Percentiles rank a stretch among this genome's conserved stretches.
These are phyloP conservation scores for Hordeum marinum DNA, from an alignment of 176 grass and related monocot genomes.

Conservation along the genomic window DNA sequence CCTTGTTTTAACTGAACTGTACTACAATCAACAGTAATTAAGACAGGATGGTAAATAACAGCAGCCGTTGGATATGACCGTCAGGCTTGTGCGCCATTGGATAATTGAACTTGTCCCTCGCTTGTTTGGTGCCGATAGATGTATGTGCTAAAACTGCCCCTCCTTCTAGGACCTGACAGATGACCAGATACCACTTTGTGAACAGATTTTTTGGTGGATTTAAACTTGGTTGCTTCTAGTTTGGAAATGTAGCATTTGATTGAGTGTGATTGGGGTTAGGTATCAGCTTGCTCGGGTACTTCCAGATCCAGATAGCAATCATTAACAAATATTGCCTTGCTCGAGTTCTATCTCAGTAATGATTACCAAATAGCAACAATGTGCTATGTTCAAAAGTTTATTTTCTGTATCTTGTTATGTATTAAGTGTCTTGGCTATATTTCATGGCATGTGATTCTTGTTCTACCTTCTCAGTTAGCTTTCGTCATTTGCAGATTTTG, in stretches of 20 bases:
- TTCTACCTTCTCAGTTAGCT: not conserved
- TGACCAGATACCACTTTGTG: not conserved
- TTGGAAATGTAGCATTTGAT: not conserved
- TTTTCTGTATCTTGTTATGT: not conserved
- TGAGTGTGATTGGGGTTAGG: not conserved
- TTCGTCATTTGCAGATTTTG: slow-evolving; percentile 40
- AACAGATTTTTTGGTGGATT: not conserved
- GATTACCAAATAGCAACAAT: not conserved
- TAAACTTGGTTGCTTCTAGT: not conserved
- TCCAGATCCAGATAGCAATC: not conserved
- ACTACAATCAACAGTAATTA: not conserved
- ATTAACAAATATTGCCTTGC: not conserved
- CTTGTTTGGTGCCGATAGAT: too few species aligned
- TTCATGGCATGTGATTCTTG: not conserved
- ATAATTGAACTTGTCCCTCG: not conserved
- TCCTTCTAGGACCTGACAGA: not conserved
- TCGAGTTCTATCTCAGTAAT: not conserved
- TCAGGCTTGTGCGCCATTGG: not conserved
- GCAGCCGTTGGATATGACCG: not conserved
- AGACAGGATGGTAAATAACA: not conserved
- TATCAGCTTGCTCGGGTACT: not conserved
- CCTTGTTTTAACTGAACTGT: not conserved
- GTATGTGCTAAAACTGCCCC: too few species aligned
- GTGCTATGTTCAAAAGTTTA: not conserved
- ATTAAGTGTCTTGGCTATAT: not conserved